These are phyloP conservation scores for Tricholoma sp. DNA, from an alignment of 768 basidiomycete genomes.

Conservation along the genomic window DNA sequence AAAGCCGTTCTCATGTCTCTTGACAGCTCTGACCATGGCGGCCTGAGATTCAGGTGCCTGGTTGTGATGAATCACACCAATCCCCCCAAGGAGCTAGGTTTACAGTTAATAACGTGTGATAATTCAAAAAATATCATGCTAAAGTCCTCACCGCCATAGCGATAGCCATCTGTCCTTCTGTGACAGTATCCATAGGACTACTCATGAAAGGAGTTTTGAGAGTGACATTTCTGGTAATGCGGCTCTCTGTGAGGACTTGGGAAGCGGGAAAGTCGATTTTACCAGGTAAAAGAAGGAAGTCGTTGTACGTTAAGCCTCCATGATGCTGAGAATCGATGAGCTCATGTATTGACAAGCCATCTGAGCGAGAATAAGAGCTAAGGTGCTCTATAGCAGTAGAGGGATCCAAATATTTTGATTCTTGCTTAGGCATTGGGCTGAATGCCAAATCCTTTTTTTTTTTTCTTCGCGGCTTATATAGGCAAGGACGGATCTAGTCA, in stretches of 20 bases:
- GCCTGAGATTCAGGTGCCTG: constrained; percentile 82
- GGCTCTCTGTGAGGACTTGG: constrained; percentile 77
- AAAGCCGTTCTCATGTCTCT: constrained; percentile 98
- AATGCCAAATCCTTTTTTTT: constrained; percentile 14
- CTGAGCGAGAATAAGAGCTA: constrained; percentile 57
- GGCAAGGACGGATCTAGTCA: not conserved
- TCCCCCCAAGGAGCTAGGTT: constrained; percentile 79
- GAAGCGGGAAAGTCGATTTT: constrained; percentile 91
- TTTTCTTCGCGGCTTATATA: constrained; percentile 1
- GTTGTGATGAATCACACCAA: constrained; percentile 99
- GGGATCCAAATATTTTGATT: constrained; percentile 50
- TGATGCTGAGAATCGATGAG: constrained; percentile 84
- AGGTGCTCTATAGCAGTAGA: constrained; percentile 74
- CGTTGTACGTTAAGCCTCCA: constrained; percentile 96
- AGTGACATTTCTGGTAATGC: constrained; percentile 83
- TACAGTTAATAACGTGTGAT: constrained; percentile 13
- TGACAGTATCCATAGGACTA: constrained; percentile 99
- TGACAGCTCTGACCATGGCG: constrained; percentile 95
- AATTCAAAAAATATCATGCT: constrained; percentile 4
- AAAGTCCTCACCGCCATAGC: constrained; percentile 71
- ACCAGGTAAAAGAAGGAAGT: constrained; percentile 91
- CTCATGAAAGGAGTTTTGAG: constrained; percentile 97
- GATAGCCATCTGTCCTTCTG: constrained; percentile 92
- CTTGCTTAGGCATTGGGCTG: constrained; percentile 14
- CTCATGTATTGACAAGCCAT: constrained; percentile 82